A percentile compares a stretch with the other conserved stretches of the same genome.
These are phyloP conservation scores for Dactylorhiza incarnata DNA, from an alignment of 106 monocot genomes.

Conservation along the genomic window DNA sequence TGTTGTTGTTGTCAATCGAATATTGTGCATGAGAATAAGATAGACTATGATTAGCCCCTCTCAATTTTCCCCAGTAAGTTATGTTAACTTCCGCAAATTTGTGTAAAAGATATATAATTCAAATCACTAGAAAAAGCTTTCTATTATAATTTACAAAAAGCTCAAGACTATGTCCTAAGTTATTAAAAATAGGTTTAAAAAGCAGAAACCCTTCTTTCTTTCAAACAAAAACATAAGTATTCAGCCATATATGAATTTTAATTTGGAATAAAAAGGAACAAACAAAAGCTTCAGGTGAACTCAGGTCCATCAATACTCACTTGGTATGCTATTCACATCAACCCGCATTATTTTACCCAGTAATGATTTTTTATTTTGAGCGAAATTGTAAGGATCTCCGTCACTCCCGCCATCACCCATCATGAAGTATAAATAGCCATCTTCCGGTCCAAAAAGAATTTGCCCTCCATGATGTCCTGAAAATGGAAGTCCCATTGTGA, in stretches of 20 bases:
- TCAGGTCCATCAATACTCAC: slow-evolving; percentile 23
- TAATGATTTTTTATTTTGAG: slow-evolving; percentile 82
- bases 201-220: no score
- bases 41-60: no score
- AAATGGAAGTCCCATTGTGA: slow-evolving; percentile 82
- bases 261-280: background rate
- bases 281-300: background rate
- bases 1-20: no score
- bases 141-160: no score
- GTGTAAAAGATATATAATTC: no score
- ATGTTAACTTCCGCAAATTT: no score
- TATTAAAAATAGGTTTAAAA: no score
- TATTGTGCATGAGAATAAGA: no score
- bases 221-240: background rate
- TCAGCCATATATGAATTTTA: background rate
- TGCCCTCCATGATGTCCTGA: slow-evolving; percentile 73
- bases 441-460: slow-evolving; percentile 80
- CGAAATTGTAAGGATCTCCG: slow-evolving; percentile 72
- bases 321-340: slow-evolving; percentile 65
- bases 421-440: slow-evolving; percentile 93
- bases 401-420: slow-evolving; percentile 75
- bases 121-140: no score
- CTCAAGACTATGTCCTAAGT: no score
- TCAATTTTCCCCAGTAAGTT: no score
- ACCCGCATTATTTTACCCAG: slow-evolving; percentile 87